Conservation (phyloP, 306 rosid species). For the Abrus precatorius region DNA sequence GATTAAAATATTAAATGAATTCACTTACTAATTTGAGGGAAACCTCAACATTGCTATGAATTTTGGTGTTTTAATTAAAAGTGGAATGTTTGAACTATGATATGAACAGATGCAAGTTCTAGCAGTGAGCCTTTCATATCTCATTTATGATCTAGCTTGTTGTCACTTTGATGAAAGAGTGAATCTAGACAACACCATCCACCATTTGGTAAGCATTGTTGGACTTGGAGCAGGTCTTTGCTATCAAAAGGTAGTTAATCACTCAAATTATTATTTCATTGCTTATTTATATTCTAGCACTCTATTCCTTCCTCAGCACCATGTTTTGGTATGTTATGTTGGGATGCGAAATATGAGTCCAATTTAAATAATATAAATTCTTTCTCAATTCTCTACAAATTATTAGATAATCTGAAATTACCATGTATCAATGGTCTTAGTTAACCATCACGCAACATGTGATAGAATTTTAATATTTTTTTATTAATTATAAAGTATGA, state of each 20-base stretch:
- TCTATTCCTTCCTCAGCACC: no score
- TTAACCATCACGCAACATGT: no score
- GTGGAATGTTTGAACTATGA: conserved; percentile 39
- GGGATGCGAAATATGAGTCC: not conserved
- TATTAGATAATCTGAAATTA: no score
- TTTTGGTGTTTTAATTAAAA: not conserved
- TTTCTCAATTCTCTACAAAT: no score
- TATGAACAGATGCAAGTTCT: conserved; percentile 68
- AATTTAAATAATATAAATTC: not conserved
- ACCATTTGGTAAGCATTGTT: conserved; percentile 82
- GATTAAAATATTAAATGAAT: not conserved
- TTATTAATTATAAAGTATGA: no score
- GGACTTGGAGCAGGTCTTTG: conserved; percentile 75
- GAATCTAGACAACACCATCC: conserved; percentile 69
- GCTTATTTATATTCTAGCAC: not conserved
- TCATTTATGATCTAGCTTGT: conserved; percentile 77
- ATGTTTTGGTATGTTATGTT: not conserved
- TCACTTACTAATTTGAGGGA: not conserved
- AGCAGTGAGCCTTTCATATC: conserved; percentile 74
- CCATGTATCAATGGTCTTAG: no score
- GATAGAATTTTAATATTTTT: no score
- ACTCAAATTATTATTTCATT: not conserved
- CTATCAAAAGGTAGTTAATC: conserved; percentile 71
- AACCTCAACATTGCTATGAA: not conserved
- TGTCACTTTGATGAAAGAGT: conserved; percentile 72